Evolutionary conservation across 176 grass and related monocot species (phyloP).

Genomic region (Oryza punctata): DNA sequence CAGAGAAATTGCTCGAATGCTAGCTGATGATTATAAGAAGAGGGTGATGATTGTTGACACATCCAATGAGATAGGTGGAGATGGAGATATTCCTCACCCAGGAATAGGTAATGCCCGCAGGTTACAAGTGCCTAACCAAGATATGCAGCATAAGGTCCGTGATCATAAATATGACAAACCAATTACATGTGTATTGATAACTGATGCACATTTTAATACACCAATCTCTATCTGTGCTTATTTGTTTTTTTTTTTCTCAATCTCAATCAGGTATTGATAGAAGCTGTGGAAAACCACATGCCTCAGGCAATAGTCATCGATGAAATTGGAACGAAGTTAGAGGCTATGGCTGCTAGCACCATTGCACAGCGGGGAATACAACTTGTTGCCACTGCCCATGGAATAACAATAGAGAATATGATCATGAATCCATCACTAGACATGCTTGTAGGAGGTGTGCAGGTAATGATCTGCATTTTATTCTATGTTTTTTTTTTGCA

Average conservation of each 20-base stretch:
- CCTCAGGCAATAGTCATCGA: constrained; percentile 93
- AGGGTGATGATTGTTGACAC: constrained; percentile 93
- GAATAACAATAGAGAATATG: constrained; percentile 87
- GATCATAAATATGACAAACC: background rate
- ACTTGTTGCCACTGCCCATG: constrained; percentile 90
- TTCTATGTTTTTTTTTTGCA: background rate
- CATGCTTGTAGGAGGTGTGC: constrained; percentile 89
- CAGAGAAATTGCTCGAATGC: constrained; percentile 90
- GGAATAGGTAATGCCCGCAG: constrained; percentile 81
- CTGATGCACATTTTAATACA: background rate
- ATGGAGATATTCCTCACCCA: constrained; percentile 90
- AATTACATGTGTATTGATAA: background rate
- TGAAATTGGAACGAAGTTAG: constrained; percentile 92
- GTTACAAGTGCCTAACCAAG: constrained; percentile 84
- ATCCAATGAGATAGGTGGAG: constrained; percentile 95
- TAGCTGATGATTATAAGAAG: constrained; percentile 86
- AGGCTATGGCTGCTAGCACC: constrained; percentile 89
- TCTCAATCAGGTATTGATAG: constrained; percentile 76
- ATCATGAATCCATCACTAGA: constrained; percentile 88
- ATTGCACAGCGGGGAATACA: constrained; percentile 95
- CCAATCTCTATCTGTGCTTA: background rate
- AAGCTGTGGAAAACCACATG: constrained; percentile 99
- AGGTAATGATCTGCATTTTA: constrained; percentile 42
- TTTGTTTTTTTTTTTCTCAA: constrained; percentile 4
- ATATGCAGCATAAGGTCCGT: constrained; percentile 88